Evolutionary conservation across 176 grass and related monocot genomes (phyloP), one percentile per base, ranked within the genome.

Genomic region (Triticum dicoccoides): DNA sequence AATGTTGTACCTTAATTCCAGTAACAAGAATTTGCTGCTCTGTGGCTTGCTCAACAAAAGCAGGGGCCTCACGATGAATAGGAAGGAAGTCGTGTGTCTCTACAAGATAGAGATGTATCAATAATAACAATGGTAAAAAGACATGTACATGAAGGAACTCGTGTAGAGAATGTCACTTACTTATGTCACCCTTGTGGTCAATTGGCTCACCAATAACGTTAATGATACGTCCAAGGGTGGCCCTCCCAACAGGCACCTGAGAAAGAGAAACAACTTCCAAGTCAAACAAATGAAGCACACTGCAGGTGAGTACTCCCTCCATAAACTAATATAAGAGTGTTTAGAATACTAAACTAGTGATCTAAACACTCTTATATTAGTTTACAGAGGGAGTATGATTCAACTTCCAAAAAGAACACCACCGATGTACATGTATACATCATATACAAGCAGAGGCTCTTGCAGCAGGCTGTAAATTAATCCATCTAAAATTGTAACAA

Each of bases 11-110:
- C 87, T 97, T 97, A 65, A 97, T 97, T 88, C 95, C 95, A 85
- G 95, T 97, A 94, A 97, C 95, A 85, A 97, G 95, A 91, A 97
- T 91, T 87, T 97, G 86, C 54, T 97, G 95, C 58, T 97, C 95
- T 25, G 95, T 97, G 66, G 95, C 95, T 88, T 97, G 95, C 92
- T 97, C 95, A 80, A 97, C 92, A 41, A 97, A 97, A 85, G 92
- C 86, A 76, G 95, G 95, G 15, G 95, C 95, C 82, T 97, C 95
- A 72, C 95, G 86, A 92, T 97, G 95, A 59, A 97, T 97, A 42
- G 95, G 95, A 82, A 97, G 95, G 86, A 76, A 97, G 78, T 94
- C 88, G 73, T 87, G 89, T 68, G 95, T 97, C 2, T 12, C 95
- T 97, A 76, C 34, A 82, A 32, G 42, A 62, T 61, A 87, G 5